Evolutionary conservation across 148 eudicot genomes (phyloP).

Genomic region (Limonium bicolor): DNA sequence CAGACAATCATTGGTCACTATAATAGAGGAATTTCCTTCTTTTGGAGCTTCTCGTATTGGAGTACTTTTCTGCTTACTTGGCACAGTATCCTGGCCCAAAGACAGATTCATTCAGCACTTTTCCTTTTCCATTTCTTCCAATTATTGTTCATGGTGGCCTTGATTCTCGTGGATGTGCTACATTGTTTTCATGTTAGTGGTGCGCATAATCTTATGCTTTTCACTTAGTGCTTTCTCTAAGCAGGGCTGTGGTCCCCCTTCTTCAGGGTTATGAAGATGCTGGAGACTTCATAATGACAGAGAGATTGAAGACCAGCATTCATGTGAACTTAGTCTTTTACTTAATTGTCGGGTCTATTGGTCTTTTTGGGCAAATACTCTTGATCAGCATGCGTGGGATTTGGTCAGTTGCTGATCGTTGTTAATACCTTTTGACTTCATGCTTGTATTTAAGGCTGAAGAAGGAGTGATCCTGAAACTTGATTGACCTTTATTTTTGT

Average conservation of each 20-base stretch:
- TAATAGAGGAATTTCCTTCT: slow-evolving; percentile 67
- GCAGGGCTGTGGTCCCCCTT: slow-evolving; percentile 95
- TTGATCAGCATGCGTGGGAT: slow-evolving; percentile 39
- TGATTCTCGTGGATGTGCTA: too few relatives aligned
- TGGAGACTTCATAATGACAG: slow-evolving; percentile 79
- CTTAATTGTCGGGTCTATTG: slow-evolving; percentile 69
- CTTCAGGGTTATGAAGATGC: slow-evolving; percentile 98
- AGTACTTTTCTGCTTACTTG: slow-evolving; percentile 93
- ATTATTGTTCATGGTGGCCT: neutral
- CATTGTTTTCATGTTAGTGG: too few relatives aligned
- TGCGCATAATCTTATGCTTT: slow-evolving; percentile 30
- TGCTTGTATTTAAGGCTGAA: too few relatives aligned
- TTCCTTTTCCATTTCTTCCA: neutral
- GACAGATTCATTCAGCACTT: too few relatives aligned
- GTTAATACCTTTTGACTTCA: slow-evolving; percentile 3
- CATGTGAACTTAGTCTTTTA: slow-evolving; percentile 80
- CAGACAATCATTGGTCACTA: slow-evolving; percentile 62
- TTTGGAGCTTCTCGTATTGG: slow-evolving; percentile 98
- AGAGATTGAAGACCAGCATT: slow-evolving; percentile 78
- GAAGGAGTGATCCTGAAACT: too few relatives aligned
- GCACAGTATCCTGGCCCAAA: slow-evolving; percentile 19
- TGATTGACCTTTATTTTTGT: too few relatives aligned
- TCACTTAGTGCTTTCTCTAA: slow-evolving; percentile 26
- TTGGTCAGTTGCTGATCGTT: slow-evolving; percentile 35
- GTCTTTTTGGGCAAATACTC: slow-evolving; percentile 73